Percentiles rank a stretch among this genome's conserved stretches.
Conservation (phyloP, 306 rosid species). For the Trifolium subterraneum region DNA sequence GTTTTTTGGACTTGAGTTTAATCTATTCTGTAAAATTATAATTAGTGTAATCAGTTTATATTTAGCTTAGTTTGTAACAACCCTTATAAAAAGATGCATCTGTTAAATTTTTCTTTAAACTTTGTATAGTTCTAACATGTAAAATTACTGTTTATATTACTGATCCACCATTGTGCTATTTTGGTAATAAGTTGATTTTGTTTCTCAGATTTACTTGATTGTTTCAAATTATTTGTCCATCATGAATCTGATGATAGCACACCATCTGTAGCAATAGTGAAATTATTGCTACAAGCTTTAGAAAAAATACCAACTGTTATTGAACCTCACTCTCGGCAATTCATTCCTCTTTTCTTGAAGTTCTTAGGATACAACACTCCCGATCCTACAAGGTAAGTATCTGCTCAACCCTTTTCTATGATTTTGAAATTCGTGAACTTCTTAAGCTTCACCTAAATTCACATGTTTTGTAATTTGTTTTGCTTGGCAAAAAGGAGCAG, state of each 20-base stretch:
- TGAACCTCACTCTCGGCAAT: slow-evolving; percentile 68
- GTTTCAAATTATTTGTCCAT: no score
- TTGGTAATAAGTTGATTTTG: slow-evolving; percentile 43
- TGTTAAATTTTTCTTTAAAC: no score
- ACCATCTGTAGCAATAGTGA: no score
- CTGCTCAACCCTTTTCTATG: slow-evolving; percentile 20
- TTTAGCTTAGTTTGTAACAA: no score
- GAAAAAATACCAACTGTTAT: slow-evolving; percentile 66
- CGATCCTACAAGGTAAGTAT: slow-evolving; percentile 60
- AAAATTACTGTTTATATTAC: slow-evolving; percentile 19
- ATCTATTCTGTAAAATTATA: neutral
- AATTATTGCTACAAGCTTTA: slow-evolving; percentile 75
- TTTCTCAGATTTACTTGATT: slow-evolving; percentile 73
- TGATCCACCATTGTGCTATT: slow-evolving; percentile 9
- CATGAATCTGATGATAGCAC: no score
- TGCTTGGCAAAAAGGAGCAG: slow-evolving; percentile 50
- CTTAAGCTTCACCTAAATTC: slow-evolving; percentile 2
- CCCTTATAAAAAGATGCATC: no score
- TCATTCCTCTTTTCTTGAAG: slow-evolving; percentile 70
- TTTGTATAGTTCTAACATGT: neutral
- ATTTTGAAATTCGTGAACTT: slow-evolving; percentile 33
- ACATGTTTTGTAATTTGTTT: slow-evolving; percentile 36
- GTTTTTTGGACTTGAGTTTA: slow-evolving; percentile 10
- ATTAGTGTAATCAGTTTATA: no score
- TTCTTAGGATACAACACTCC: slow-evolving; percentile 73